Conservation (phyloP, 805 yeast genomes). For the Hanseniaspora valbyensis region DNA sequence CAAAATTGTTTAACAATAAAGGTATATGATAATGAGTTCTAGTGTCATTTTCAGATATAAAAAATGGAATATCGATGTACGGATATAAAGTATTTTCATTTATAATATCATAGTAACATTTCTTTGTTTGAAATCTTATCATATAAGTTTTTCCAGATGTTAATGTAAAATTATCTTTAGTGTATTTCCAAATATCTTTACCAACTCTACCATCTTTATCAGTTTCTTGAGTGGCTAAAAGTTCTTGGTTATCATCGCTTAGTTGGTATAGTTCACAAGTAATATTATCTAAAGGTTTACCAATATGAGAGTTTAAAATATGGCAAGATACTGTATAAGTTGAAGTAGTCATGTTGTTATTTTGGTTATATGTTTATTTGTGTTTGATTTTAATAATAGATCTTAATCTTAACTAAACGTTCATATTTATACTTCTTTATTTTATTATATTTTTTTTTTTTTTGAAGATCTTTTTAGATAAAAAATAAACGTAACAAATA, state of each 20-base stretch:
- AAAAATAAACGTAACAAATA: too few relatives aligned
- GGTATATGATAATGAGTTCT: slow-evolving; percentile 78
- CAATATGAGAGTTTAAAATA: slow-evolving; percentile 70
- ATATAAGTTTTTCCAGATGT: slow-evolving; percentile 56
- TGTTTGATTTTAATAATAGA: neutral
- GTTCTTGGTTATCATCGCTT: slow-evolving; percentile 25
- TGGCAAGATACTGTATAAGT: slow-evolving; percentile 65
- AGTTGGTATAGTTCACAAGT: slow-evolving; percentile 44
- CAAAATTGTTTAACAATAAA: slow-evolving; percentile 66
- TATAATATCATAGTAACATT: slow-evolving; percentile 38
- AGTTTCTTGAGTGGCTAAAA: slow-evolving; percentile 61
- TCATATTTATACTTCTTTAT: too few relatives aligned
- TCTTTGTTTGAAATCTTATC: slow-evolving; percentile 65
- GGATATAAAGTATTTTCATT: slow-evolving; percentile 64
- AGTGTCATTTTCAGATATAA: slow-evolving; percentile 48
- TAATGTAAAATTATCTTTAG: slow-evolving; percentile 19
- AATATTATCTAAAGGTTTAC: slow-evolving; percentile 74
- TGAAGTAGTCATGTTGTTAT: neutral
- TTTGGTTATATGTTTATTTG: neutral
- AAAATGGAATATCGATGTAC: slow-evolving; percentile 68
- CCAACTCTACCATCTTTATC: slow-evolving; percentile 72
- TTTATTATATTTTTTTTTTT: too few relatives aligned
- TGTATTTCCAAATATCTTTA: slow-evolving; percentile 48
- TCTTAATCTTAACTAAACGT: too few relatives aligned
- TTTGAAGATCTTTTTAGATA: too few relatives aligned